Evolutionary conservation across 345 rosid genomes (phyloP).

Genomic region (Brassica carinata): DNA sequence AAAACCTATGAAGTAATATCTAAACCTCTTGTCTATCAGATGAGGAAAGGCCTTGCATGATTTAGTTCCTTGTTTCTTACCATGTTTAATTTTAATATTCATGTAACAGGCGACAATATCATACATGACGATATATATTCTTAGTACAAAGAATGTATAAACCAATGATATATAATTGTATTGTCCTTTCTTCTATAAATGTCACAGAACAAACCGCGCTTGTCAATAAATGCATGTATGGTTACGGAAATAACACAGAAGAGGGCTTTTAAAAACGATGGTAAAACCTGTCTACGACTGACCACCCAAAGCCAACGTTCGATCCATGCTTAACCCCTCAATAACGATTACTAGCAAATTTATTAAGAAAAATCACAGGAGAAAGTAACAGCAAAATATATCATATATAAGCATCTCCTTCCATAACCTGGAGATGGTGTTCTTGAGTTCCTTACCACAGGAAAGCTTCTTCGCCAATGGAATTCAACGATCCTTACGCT

Average conservation of each 20-base stretch:
- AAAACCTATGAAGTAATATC: conserved; percentile 32
- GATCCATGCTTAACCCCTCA: not conserved
- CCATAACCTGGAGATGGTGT: not conserved
- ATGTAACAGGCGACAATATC: conserved; percentile 1
- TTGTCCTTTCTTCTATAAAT: not conserved
- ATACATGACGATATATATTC: conserved; percentile 2
- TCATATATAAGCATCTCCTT: not conserved
- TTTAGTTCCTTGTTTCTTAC: conserved; percentile 12
- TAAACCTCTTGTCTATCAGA: conserved; percentile 31
- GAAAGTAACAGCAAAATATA: not conserved
- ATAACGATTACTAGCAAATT: not conserved
- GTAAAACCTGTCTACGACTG: not conserved
- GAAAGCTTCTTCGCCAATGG: no score
- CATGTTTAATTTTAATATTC: not conserved
- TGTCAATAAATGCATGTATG: not conserved
- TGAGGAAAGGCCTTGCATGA: conserved; percentile 33
- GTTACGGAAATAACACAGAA: not conserved
- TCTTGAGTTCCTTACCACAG: no score
- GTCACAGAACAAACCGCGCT: not conserved
- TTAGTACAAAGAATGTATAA: conserved; percentile 4
- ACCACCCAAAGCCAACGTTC: not conserved
- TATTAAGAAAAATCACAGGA: not conserved
- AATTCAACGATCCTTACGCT: no score
- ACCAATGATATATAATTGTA: not conserved
- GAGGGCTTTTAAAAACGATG: not conserved